A percentile compares a stretch with the other conserved stretches of the same genome.
These are phyloP conservation scores for Colletotrichum filicis DNA, from an alignment of 2,329 filamentous ascomycete species.

Conservation along the genomic window DNA sequence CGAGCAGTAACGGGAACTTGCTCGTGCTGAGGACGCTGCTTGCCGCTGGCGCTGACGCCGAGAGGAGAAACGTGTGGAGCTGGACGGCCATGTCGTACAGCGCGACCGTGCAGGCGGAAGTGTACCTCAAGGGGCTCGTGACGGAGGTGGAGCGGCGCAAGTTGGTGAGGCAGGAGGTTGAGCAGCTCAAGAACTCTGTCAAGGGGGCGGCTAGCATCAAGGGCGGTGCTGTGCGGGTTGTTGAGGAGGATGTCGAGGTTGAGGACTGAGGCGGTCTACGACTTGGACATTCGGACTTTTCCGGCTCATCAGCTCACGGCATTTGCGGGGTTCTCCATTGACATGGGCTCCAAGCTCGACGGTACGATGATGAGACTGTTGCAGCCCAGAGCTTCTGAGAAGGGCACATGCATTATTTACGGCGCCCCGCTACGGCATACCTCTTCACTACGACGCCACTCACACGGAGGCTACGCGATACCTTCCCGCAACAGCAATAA, in stretches of 20 bases:
- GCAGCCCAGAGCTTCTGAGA: background rate
- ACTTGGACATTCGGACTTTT: background rate
- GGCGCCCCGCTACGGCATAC: background rate
- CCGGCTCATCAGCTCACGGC: no score
- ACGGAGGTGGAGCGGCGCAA: conserved; percentile 75
- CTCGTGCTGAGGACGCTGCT: conserved; percentile 81
- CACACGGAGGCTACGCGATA: background rate
- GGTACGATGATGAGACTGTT: background rate
- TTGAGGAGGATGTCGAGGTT: conserved; percentile 45
- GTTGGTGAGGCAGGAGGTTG: conserved; percentile 49
- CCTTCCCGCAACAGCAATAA: background rate
- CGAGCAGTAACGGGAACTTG: conserved; percentile 82
- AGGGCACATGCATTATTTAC: background rate
- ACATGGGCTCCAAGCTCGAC: background rate
- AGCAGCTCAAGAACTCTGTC: conserved; percentile 45
- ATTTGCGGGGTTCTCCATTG: background rate
- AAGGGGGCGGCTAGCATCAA: conserved; percentile 50
- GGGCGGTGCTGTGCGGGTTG: conserved; percentile 56
- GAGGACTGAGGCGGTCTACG: conserved; percentile 41
- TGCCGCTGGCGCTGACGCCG: conserved; percentile 80
- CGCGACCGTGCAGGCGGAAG: conserved; percentile 83
- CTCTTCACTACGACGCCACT: background rate
- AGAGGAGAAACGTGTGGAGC: conserved; percentile 77
- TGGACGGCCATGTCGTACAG: conserved; percentile 90
- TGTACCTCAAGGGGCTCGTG: conserved; percentile 83